These are phyloP conservation scores for Saxophila tyrrhenica DNA, from an alignment of 495 filamentous ascomycete species.

Conservation along the genomic window DNA sequence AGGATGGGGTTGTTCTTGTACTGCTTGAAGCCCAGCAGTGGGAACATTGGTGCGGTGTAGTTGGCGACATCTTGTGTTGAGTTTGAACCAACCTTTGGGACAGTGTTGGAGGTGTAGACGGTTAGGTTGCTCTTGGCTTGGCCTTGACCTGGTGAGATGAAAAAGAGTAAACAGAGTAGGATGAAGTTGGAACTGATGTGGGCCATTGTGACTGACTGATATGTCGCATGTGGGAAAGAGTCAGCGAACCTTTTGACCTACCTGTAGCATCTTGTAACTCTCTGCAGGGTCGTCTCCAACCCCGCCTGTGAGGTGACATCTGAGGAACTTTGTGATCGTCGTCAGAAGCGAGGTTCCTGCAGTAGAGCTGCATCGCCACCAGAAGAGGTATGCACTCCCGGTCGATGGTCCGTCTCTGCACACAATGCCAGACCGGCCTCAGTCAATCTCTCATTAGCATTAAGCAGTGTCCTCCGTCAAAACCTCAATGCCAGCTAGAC, in stretches of 20 bases:
- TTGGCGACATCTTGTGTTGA: slow-evolving; percentile 1
- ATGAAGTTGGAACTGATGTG: neutral
- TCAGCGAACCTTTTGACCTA: neutral
- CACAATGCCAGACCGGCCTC: neutral
- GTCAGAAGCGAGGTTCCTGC: neutral
- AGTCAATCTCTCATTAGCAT: neutral
- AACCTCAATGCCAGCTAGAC: neutral
- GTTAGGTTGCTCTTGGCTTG: neutral
- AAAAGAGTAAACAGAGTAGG: neutral
- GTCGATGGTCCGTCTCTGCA: too few species aligned
- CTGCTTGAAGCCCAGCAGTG: slow-evolving; percentile 8
- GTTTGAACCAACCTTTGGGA: neutral
- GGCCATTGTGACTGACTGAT: neutral
- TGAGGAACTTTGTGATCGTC: neutral
- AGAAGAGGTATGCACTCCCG: neutral
- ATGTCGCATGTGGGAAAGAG: too few species aligned
- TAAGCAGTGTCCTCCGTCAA: neutral
- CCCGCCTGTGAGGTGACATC: too few species aligned
- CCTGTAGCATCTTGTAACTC: neutral
- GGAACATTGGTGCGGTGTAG: slow-evolving; percentile 9
- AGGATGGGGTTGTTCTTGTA: slow-evolving; percentile 9
- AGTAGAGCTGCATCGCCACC: neutral
- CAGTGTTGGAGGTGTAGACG: neutral
- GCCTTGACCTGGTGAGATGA: neutral
- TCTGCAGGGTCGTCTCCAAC: too few species aligned